phyloP scores from a whole-genome alignment of 208 protist genomes.

The Trichomonas gallinae region DNA sequence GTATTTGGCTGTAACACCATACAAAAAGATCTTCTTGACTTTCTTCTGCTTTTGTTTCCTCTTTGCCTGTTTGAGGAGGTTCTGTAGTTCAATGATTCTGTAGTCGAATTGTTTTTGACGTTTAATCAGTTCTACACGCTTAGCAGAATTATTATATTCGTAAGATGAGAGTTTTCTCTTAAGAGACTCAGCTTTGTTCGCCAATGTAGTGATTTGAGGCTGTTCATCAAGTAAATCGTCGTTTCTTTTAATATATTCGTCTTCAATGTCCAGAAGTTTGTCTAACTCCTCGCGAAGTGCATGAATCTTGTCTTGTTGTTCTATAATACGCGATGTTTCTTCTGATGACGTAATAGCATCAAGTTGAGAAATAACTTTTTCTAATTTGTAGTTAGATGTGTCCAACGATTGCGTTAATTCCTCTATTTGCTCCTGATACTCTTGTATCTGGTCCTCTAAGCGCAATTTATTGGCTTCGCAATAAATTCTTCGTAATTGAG shows the following conservation, averaged over 20 bases:
- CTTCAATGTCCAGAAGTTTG: constrained; percentile 41
- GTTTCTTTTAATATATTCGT: neutral
- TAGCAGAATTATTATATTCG: neutral
- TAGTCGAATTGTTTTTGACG: neutral
- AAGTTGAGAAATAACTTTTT: neutral
- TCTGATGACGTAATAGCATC: neutral
- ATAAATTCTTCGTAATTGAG: neutral
- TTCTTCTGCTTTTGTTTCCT: neutral
- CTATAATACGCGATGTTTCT: neutral
- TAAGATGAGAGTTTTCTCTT: neutral
- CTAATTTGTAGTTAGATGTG: neutral
- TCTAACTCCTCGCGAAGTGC: constrained; percentile 64
- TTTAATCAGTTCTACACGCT: neutral
- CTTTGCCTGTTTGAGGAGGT: neutral
- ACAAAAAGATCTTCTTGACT: neutral
- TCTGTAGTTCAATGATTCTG: neutral
- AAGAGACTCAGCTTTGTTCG: neutral
- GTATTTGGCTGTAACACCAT: neutral
- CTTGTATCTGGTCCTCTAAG: neutral
- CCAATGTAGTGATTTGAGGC: neutral
- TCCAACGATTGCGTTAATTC: neutral
- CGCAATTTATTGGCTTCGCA: neutral
- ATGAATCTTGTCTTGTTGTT: neutral
- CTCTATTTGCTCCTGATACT: neutral
- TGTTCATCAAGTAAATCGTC: neutral